Base-by-base conservation (phyloP, 345 rosid genomes). In the Lumnitzera littorea region DNA sequence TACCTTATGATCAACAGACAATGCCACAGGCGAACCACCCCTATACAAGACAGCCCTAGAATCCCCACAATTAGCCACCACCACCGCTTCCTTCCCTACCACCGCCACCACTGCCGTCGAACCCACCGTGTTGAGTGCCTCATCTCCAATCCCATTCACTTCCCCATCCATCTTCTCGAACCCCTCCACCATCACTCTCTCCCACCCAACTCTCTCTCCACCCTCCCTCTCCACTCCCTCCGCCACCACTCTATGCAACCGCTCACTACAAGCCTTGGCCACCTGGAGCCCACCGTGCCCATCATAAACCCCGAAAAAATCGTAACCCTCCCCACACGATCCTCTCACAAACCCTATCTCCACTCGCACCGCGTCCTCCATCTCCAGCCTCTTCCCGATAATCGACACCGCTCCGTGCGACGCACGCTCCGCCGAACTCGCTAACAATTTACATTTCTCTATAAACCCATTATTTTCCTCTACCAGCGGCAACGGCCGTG, bases 41-140 rank as follows among this genome's bases (percentile, higher is more conserved):
- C 56, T 60, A 25, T 24, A 71, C 27, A 75, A 60, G 25, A 75
- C 73, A 46, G 75, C 79, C 56, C 76, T 67, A 13, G 79, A 75
- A 50, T 75, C 79, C 24, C 79, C 80, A 24, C 80, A 71, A 50
- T 71, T 75, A 0, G 80, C 80, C 57, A 71, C 80, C 55, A 75
- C 73, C 47, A 71, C 20, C 61, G 25, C 62, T 12, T 57, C 71
- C 29, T 61, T 25, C 11, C 73, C 76, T 10, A 75, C 76, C 54
- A 75, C 70, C 51, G 75, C 79, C 43, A 75, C 79, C 50, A 75
- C 76, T 50, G 79, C 79, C 70, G 79, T 75, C 14, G 79, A 71
- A 1, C 76, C 79, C 43, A 71, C 70, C 68, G 55, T 52, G 55
- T 53, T 71, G 53, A 71, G 72, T 54, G 57, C 68, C 46, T 11